phyloP scores from a whole-genome alignment of 2,329 filamentous ascomycete genomes.

The Diaporthe sp. region DNA sequence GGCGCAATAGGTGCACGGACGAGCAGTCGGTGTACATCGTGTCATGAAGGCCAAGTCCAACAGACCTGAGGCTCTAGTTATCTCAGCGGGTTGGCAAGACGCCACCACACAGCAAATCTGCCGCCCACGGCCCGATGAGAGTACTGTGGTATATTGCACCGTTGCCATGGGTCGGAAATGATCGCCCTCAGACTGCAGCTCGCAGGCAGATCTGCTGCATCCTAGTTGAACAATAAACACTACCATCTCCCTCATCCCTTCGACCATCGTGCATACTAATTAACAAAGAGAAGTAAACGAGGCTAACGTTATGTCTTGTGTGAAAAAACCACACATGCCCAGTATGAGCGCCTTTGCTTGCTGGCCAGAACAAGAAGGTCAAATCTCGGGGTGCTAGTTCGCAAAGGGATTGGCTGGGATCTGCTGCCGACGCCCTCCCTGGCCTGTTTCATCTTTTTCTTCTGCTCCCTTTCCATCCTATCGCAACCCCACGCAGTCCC shows the following conservation, averaged over 20 bases:
- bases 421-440: conserved; percentile 8
- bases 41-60: conserved; percentile 17
- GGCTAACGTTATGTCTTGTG: not conserved
- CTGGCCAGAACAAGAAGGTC: not conserved
- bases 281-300: not conserved
- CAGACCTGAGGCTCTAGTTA: conserved; percentile 20
- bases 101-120: not conserved
- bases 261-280: not conserved
- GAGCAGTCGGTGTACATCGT: not conserved
- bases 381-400: conserved; percentile 18
- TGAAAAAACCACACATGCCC: not conserved
- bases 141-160: not conserved
- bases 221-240: not conserved
- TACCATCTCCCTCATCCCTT: not conserved
- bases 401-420: conserved; percentile 12
- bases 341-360: conserved; percentile 8
- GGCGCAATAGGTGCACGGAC: conserved; percentile 21
- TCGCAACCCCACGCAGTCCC: conserved; percentile 15
- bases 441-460: conserved; percentile 25
- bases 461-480: conserved; percentile 21
- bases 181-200: not conserved
- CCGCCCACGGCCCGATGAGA: too few species aligned
- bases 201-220: not conserved
- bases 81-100: conserved; percentile 9
- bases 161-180: not conserved